Evolutionary conservation across 768 basidiomycete genomes (phyloP).

Genomic region (Mrakia frigida): DNA sequence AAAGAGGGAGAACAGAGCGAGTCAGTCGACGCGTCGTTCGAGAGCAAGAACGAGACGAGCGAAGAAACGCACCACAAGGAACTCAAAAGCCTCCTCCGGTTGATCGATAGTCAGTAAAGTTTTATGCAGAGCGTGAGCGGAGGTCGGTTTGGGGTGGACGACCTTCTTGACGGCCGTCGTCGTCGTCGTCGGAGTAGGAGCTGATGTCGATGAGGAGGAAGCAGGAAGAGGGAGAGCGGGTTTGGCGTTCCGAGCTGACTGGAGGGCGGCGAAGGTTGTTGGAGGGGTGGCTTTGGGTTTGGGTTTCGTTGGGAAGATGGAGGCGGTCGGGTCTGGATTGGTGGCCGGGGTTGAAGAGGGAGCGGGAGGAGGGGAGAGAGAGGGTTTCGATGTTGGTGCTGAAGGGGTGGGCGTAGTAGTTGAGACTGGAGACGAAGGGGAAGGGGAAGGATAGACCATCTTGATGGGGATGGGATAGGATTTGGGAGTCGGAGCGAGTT

Average conservation of each 20-base stretch:
- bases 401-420: neutral
- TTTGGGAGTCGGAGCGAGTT: neutral
- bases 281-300: neutral
- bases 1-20: neutral
- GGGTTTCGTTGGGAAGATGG: slow-evolving; percentile 27
- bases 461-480: slow-evolving; percentile 19
- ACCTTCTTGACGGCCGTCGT: too few species aligned
- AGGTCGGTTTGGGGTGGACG: neutral
- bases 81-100: neutral
- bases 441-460: slow-evolving; percentile 9
- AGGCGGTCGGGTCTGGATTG: slow-evolving; percentile 7
- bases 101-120: neutral
- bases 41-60: neutral
- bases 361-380: neutral
- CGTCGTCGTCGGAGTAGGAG: neutral
- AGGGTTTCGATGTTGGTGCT: neutral
- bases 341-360: neutral
- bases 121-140: slow-evolving; percentile 15
- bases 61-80: neutral
- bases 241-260: slow-evolving; percentile 1
- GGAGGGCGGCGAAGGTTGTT: neutral
- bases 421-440: neutral
- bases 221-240: neutral
- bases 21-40: too few species aligned
- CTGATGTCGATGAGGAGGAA: neutral